Conservation (phyloP, 306 rosid genomes). For the Erythrophleum fordii region DNA sequence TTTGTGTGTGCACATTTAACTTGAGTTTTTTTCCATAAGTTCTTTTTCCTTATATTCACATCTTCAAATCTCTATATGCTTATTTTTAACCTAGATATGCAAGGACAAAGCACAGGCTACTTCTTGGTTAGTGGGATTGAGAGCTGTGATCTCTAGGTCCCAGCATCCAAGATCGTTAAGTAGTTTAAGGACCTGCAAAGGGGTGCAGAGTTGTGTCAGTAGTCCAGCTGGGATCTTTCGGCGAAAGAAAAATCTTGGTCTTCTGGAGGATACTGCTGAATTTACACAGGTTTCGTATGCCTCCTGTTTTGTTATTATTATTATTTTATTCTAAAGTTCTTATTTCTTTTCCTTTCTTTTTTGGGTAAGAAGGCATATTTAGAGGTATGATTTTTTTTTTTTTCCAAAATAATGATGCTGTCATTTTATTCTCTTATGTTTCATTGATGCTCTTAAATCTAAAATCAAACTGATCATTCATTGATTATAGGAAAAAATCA, state of each 20-base stretch:
- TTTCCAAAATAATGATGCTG: background rate
- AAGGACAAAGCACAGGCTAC: conserved; percentile 83
- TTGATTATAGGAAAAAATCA: background rate
- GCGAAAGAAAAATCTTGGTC: conserved; percentile 83
- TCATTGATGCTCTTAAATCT: background rate
- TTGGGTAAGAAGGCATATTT: background rate
- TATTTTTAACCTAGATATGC: conserved; percentile 60
- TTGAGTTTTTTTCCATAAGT: background rate
- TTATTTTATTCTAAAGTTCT: background rate
- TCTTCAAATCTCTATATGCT: conserved; percentile 22
- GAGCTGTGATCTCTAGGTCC: conserved; percentile 61
- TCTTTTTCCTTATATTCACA: background rate
- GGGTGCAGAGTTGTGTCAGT: conserved; percentile 76
- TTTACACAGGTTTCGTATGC: conserved; percentile 68
- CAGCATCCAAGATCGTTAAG: conserved; percentile 53
- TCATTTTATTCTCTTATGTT: background rate
- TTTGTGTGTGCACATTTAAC: conserved; percentile 9
- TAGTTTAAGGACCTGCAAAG: conserved; percentile 65
- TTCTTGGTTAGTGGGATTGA: conserved; percentile 80
- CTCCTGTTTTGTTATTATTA: background rate
- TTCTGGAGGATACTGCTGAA: conserved; percentile 62
- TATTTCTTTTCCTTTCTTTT: background rate
- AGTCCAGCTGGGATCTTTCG: conserved; percentile 84
- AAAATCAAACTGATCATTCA: conserved; percentile 7
- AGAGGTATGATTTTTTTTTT: background rate